Base-by-base conservation (phyloP, 441 rosid species). In the Jatropha podagrica region DNA sequence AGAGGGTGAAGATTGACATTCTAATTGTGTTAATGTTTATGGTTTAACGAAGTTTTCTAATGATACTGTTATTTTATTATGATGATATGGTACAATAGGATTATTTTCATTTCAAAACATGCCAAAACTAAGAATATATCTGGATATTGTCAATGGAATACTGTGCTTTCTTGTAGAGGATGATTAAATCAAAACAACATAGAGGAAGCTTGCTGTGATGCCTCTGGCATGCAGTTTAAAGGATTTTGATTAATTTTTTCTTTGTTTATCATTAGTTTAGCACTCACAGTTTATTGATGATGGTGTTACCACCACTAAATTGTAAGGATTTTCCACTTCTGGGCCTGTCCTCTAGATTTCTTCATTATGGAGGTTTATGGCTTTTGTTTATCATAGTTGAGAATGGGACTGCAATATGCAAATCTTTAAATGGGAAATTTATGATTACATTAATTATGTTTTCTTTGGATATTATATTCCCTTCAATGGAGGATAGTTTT, bases 1-100 rank as follows among this genome's bases (percentile, higher is more conserved):
- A 63, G 32, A 7, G 26, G 64, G 8, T 73, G 65, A 63, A 41
- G 12, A n/a, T 59, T 77, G 72, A 38, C 62, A 10, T 56, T 63
- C 51, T 66, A 69, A 41, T 32, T 61, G 9, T 18, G 27, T 41
- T 23, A 56, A 68, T 26, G 23, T 42, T 67, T 46, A 61, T 48
- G 26, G 26, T 49, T 69, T 69, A 8, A 61, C 61, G 54, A 4
- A 17, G 56, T 52, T 54, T 37, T 69, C 32, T 38, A 27, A 68
- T 58, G 60, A 68, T 51, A 51, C 2, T 49, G 40, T 26, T 46
- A 46, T 3, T 65, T 20, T 48, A 14, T 26, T 48, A 5, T 26
- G 52, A 7, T 38, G 10, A 68, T 15, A 6, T 49, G 12, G 27
- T 41, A 52, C 20, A 54, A 44, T 2, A 18, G 7, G 4, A 17